phyloP scores from a whole-genome alignment of 768 basidiomycete genomes.

The Cyclocybe cylindracea region DNA sequence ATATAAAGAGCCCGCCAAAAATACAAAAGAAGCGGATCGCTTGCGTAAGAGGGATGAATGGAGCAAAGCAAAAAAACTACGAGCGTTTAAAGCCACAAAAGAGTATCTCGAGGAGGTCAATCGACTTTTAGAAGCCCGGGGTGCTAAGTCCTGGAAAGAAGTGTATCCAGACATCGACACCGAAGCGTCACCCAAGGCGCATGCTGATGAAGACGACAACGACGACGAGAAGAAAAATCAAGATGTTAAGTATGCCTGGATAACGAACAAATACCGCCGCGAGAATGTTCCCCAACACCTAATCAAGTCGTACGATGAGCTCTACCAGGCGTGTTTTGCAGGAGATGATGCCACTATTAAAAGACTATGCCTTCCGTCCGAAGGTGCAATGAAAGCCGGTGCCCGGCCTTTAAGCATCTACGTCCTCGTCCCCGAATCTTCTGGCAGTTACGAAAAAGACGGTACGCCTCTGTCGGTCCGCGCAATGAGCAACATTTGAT shows the following conservation, averaged over 20 bases:
- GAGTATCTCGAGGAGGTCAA: neutral
- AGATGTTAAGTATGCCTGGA: no score
- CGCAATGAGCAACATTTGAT: no score
- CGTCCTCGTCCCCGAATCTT: conserved; percentile 15
- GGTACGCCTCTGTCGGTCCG: no score
- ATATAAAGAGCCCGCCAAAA: conserved; percentile 18
- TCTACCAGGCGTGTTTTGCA: conserved; percentile 55
- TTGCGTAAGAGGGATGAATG: neutral
- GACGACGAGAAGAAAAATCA: no score
- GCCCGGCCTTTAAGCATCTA: conserved; percentile 43
- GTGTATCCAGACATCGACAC: conserved; percentile 30
- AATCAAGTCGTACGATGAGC: conserved; percentile 47
- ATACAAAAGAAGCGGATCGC: neutral
- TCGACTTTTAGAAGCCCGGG: conserved; percentile 28
- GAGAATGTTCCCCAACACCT: conserved; percentile 33
- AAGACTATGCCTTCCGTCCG: conserved; percentile 51
- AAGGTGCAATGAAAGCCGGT: conserved; percentile 8
- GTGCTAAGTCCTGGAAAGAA: conserved; percentile 46
- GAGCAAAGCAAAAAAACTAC: conserved; percentile 7
- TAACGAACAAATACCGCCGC: conserved; percentile 18
- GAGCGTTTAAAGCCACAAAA: neutral
- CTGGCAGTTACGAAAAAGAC: no score
- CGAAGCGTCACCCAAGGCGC: neutral
- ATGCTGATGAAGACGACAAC: no score
- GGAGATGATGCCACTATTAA: conserved; percentile 54